Conservation (phyloP, 2,329 filamentous ascomycete genomes). For the Dactylella cylindrospora region DNA sequence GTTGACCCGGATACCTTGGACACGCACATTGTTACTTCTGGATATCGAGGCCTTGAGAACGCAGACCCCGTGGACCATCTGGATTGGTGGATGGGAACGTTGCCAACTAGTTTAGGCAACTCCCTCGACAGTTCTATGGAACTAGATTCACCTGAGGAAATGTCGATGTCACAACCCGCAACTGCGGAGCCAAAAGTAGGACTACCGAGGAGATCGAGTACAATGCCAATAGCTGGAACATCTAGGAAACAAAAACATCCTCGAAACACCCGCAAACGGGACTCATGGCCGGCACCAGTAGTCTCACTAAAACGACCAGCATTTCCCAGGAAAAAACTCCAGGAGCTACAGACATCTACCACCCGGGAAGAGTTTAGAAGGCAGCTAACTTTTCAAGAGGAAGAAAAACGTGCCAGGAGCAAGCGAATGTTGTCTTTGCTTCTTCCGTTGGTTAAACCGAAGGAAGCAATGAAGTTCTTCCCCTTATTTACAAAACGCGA, state of each 20-base stretch:
- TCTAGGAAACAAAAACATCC: constrained; percentile 10
- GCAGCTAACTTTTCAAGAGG: constrained; percentile 14
- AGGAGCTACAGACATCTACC: constrained; percentile 34
- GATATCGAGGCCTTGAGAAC: constrained; percentile 22
- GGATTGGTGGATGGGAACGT: constrained; percentile 32
- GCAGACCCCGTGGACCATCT: constrained; percentile 26
- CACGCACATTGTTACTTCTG: constrained; percentile 32
- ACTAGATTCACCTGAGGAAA: constrained; percentile 13
- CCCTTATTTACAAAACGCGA: constrained; percentile 36
- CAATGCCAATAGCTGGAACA: constrained; percentile 16
- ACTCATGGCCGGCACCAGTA: constrained; percentile 30
- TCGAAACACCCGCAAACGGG: constrained; percentile 21
- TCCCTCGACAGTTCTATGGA: constrained; percentile 32
- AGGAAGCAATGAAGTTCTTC: constrained; percentile 41
- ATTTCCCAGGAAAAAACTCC: constrained; percentile 40
- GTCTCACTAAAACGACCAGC: constrained; percentile 31
- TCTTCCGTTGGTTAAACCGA: constrained; percentile 27
- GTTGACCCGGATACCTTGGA: constrained; percentile 25
- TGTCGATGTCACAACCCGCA: neutral
- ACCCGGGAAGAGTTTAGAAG: constrained; percentile 38
- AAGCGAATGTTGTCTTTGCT: constrained; percentile 31
- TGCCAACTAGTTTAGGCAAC: constrained; percentile 14
- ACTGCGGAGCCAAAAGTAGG: constrained; percentile 2
- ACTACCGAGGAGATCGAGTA: constrained; percentile 24
- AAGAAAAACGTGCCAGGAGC: constrained; percentile 31